A percentile compares a stretch with the other conserved stretches of the same genome.
Conservation (phyloP, 306 rosid genomes). For the Fragaria vesca region DNA sequence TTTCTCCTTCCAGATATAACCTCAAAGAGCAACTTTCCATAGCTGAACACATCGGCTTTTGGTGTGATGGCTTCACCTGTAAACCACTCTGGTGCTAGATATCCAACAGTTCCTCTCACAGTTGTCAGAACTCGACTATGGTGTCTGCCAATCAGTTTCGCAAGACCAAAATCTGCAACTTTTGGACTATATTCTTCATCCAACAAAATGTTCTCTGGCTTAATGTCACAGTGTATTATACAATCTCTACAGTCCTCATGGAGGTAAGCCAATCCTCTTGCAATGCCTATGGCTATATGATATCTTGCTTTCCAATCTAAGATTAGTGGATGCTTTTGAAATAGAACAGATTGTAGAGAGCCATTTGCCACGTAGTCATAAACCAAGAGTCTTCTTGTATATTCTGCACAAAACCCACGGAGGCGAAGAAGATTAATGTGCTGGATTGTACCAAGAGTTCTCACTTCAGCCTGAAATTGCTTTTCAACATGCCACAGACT, state of each 20-base stretch:
- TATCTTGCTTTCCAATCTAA: conserved; percentile 37
- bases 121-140: conserved; percentile 41
- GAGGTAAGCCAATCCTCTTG: conserved; percentile 43
- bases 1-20: conserved; percentile 41
- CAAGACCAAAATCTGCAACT: conserved; percentile 46
- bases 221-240: conserved; percentile 34
- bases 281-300: conserved; percentile 35
- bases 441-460: conserved; percentile 6
- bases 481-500: background rate
- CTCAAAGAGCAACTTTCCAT: conserved; percentile 38
- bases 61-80: conserved; percentile 39
- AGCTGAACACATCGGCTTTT: conserved; percentile 49
- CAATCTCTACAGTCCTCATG: conserved; percentile 45
- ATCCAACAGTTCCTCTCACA: conserved; percentile 47
- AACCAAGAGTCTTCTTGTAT: background rate
- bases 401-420: background rate
- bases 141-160: conserved; percentile 39
- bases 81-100: conserved; percentile 50
- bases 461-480: background rate
- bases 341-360: conserved; percentile 39
- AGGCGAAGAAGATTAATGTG: conserved; percentile 1
- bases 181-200: conserved; percentile 32
- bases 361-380: background rate
- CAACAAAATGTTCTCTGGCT: conserved; percentile 49
- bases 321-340: background rate